Base-by-base conservation (phyloP, 306 rosid genomes). In the Dalbergia cochinchinensis region DNA sequence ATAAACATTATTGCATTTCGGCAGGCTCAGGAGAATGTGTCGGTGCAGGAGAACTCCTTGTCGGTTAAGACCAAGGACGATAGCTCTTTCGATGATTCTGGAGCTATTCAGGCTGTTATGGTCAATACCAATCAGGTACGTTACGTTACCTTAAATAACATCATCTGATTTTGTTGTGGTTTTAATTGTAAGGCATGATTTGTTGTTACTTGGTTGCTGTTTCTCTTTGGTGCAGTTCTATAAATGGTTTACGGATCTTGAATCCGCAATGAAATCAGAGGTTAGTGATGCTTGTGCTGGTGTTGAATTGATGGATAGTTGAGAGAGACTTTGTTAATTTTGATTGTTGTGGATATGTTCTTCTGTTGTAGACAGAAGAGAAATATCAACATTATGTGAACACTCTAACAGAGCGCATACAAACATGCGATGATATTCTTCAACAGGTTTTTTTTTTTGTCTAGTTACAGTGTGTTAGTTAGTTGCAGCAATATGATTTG, bases 201-300 rank as follows among this genome's bases (percentile, higher is more conserved):
- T 74, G 57, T 73, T 73, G 13, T 5, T 3, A 51, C 11, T 4
- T 41, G 2, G 4, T 65, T 78, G 14, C 20, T 81, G 11, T 86
- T 26, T 26, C 33, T 34, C 59, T 77, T 82, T 84, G 57, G 0
- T 82, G 87, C 92, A 95, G 99, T 93, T 95, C 65, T 95, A 95
- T 74, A 95, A 90, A 73, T 95, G 99, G 99, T 95, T 95, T 83
- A 86, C 91, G 1, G 99, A 93, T 85, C 98, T 95, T 12, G 99
- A 95, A 87, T 90, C 98, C 2, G 96, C 97, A 10, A 93, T 95
- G 99, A 93, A 93, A 83, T 93, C 96, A 7, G 98, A 95, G 99
- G 99, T 93, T 80, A 71, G 94, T 83, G 20, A 44, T 50, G 44
- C 55, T 33, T 70, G 20, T 35, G 35, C 10, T 42, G 79, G 42